Evolutionary conservation across 345 rosid species (phyloP).

Genomic region (Passiflora organensis): DNA sequence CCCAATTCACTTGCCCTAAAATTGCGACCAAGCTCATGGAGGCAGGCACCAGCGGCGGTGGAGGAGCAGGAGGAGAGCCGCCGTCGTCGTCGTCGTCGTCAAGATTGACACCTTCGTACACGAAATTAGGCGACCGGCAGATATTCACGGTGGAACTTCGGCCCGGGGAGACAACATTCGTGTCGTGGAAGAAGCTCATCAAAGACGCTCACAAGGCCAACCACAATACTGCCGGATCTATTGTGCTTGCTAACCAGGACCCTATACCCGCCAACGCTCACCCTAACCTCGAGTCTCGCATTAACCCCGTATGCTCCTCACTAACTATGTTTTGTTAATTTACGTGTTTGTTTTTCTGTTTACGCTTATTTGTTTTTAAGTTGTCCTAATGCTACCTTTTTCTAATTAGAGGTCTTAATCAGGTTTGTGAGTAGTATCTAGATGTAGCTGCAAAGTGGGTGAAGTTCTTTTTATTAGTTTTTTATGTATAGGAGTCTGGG

Average conservation of each 20-base stretch:
- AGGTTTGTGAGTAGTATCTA: conserved; percentile 13
- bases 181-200: conserved; percentile 87
- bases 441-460: neutral
- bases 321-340: neutral
- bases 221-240: conserved; percentile 19
- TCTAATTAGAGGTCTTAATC: too few species aligned
- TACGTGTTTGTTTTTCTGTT: neutral
- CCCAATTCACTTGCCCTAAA: conserved; percentile 9
- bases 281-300: conserved; percentile 53
- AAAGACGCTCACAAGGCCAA: conserved; percentile 52
- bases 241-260: conserved; percentile 22
- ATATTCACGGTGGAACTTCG: conserved; percentile 73
- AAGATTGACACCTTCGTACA: conserved; percentile 40
- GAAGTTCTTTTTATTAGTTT: neutral
- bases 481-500: conserved; percentile 27
- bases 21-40: too few species aligned
- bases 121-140: conserved; percentile 63
- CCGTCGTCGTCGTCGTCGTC: conserved; percentile 41
- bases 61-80: conserved; percentile 35
- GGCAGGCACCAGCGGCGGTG: conserved; percentile 25
- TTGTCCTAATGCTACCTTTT: too few species aligned
- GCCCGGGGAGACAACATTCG: conserved; percentile 68
- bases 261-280: conserved; percentile 40
- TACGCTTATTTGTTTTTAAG: too few species aligned
- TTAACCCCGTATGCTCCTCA: conserved; percentile 42